Conservation (phyloP, 169 alveolate species). For the Plasmodium adleri region DNA sequence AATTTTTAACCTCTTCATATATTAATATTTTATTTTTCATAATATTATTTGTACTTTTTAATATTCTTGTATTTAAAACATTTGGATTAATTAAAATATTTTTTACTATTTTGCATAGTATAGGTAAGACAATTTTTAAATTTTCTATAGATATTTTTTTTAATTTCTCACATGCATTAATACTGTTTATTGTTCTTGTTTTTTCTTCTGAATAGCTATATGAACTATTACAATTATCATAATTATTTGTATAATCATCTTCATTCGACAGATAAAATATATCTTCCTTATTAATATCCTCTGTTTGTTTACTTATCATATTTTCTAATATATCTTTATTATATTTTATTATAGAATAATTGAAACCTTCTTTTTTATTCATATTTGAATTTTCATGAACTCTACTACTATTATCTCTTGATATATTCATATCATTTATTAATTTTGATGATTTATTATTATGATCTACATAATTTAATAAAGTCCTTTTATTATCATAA, state of each 20-base stretch:
- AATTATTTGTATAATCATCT: background rate
- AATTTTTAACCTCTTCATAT: constrained; percentile 24
- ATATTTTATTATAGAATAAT: constrained; percentile 38
- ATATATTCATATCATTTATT: background rate
- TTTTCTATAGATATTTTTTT: constrained; percentile 28
- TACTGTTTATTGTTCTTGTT: constrained; percentile 28
- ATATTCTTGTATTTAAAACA: constrained; percentile 59
- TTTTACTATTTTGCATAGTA: constrained; percentile 61
- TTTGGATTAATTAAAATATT: constrained; percentile 72
- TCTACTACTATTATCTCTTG: too few species aligned
- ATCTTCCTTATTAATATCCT: constrained; percentile 41
- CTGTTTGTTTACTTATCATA: constrained; percentile 10
- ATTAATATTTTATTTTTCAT: constrained; percentile 66
- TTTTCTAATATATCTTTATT: constrained; percentile 48
- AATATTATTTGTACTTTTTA: constrained; percentile 57
- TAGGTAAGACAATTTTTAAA: constrained; percentile 44
- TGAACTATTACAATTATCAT: constrained; percentile 12
- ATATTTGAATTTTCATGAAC: background rate
- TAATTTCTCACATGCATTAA: constrained; percentile 39
- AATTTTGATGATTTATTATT: background rate
- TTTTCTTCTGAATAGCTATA: constrained; percentile 51
- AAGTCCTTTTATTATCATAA: too few species aligned
- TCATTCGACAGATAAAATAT: constrained; percentile 37
- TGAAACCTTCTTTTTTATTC: constrained; percentile 2
- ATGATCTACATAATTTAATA: background rate